These are phyloP conservation scores for Aspergillus aculeatinus DNA, from an alignment of 2,329 filamentous ascomycete species.

Conservation along the genomic window DNA sequence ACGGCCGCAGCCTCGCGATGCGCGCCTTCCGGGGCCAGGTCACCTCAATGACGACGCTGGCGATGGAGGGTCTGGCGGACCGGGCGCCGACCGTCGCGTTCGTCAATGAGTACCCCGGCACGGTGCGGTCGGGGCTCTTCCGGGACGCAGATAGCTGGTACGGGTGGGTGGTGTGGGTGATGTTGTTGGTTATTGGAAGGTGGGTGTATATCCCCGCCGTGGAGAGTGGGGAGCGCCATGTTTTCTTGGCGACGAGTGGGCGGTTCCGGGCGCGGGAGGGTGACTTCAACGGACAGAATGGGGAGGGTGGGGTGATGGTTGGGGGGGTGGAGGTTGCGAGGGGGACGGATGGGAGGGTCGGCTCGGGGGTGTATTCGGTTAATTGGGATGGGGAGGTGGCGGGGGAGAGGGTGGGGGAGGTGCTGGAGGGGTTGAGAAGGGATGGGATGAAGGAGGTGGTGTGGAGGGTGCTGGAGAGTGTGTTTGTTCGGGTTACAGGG, in stretches of 20 bases:
- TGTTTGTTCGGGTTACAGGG: slow-evolving; percentile 1
- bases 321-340: not conserved
- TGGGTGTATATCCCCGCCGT: not conserved
- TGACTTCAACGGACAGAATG: not conserved
- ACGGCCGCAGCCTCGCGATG: not conserved
- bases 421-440: not conserved
- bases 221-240: slow-evolving; percentile 8
- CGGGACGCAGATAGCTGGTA: not conserved
- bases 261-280: not conserved
- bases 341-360: not conserved
- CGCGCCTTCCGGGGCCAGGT: not conserved
- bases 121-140: not conserved
- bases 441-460: not conserved
- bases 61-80: not conserved
- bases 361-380: slow-evolving; percentile 7
- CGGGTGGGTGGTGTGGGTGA: slow-evolving; percentile 1
- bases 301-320: not conserved
- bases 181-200: not conserved
- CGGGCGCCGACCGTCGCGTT: slow-evolving; percentile 2
- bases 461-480: slow-evolving; percentile 5
- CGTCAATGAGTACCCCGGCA: slow-evolving; percentile 1
- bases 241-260: slow-evolving; percentile 9
- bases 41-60: slow-evolving; percentile 1
- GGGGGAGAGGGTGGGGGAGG: not conserved
- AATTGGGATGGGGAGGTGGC: not conserved